Percentiles rank a stretch among this genome's conserved stretches.
Conservation (phyloP, 1,139 yeast species). For the Hyphopichia pseudoburtonii region DNA sequence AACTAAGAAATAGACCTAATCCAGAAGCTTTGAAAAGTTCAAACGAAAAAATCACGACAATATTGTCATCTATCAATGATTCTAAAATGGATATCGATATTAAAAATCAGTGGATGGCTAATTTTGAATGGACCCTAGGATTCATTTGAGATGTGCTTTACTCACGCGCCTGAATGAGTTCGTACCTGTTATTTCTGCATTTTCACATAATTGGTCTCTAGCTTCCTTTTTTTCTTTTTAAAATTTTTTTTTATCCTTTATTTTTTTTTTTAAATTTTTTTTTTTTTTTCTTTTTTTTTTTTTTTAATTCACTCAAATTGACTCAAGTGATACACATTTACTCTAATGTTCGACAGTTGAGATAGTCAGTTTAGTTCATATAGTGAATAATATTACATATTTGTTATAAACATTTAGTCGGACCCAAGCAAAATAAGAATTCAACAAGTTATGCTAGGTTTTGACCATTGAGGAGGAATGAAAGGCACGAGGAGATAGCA, state of each 20-base stretch:
- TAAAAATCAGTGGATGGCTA: conserved; percentile 19
- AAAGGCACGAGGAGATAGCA: no score
- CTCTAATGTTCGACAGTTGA: no score
- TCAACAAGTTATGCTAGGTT: no score
- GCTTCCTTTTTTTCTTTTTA: conserved; percentile 4
- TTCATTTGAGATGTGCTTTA: neutral
- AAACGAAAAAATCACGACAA: conserved; percentile 16
- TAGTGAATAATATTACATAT: no score
- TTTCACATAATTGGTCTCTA: neutral
- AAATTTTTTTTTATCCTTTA: neutral
- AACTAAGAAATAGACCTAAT: conserved; percentile 17
- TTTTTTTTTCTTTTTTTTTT: no score
- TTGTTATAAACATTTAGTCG: no score
- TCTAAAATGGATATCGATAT: conserved; percentile 22
- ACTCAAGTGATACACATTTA: no score
- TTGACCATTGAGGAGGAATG: no score
- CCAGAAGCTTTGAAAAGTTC: conserved; percentile 11
- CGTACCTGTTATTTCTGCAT: neutral
- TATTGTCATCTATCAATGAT: conserved; percentile 22
- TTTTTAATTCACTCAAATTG: no score
- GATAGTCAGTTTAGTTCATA: no score
- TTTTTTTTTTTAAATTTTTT: no score
- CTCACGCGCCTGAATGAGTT: neutral
- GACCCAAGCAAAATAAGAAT: no score
- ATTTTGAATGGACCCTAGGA: conserved; percentile 1